These are phyloP conservation scores for Populus simonii DNA, from an alignment of 345 rosid genomes.

Conservation along the genomic window DNA sequence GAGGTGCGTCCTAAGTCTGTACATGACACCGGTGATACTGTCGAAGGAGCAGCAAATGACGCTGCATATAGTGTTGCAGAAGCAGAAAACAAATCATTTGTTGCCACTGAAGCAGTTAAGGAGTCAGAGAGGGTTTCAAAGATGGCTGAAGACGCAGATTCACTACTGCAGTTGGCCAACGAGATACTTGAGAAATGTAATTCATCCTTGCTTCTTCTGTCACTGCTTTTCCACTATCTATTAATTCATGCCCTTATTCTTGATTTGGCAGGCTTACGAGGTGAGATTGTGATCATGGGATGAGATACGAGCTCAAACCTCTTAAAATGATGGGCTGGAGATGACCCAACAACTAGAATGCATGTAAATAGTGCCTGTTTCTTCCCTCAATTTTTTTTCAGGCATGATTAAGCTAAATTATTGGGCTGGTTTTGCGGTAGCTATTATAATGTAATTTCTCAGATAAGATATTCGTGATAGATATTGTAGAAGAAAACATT, in stretches of 20 bases:
- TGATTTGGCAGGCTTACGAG: slow-evolving; percentile 40
- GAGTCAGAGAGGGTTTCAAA: slow-evolving; percentile 67
- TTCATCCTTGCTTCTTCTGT: not conserved
- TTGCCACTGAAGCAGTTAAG: slow-evolving; percentile 66
- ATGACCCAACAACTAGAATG: not conserved
- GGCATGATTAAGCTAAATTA: not conserved
- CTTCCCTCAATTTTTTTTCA: not conserved
- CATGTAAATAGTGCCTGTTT: slow-evolving; percentile 28
- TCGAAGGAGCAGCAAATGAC: slow-evolving; percentile 58
- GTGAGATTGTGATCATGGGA: slow-evolving; percentile 40
- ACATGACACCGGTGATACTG: slow-evolving; percentile 31
- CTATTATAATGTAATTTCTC: not conserved
- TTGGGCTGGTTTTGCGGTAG: slow-evolving; percentile 3
- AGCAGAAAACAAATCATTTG: slow-evolving; percentile 71
- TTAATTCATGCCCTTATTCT: not conserved
- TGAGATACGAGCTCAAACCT: slow-evolving; percentile 6
- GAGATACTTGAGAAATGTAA: slow-evolving; percentile 57
- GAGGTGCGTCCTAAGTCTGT: slow-evolving; percentile 35
- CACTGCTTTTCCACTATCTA: not conserved
- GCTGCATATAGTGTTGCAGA: slow-evolving; percentile 71
- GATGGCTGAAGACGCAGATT: slow-evolving; percentile 53
- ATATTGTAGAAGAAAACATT: not conserved
- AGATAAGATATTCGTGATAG: not conserved
- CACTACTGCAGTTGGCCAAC: slow-evolving; percentile 41
- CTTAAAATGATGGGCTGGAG: not conserved